phyloP scores from a whole-genome alignment of 805 yeast genomes.

The Helenozyma baotianmanensis region DNA sequence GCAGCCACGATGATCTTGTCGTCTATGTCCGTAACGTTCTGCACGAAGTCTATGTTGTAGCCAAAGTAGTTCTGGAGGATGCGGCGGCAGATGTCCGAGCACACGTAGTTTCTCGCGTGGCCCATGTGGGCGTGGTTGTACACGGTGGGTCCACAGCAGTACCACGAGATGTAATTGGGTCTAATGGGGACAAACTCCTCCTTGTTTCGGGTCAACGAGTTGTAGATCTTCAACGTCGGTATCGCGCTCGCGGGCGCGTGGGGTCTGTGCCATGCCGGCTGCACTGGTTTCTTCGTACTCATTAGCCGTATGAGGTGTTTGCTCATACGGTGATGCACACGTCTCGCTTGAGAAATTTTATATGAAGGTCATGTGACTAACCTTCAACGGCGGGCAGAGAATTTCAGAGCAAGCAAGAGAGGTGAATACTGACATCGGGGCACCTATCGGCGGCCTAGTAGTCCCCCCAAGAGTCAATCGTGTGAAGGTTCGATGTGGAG shows the following conservation, averaged over 20 bases:
- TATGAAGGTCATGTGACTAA: constrained; percentile 2
- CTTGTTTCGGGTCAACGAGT: constrained; percentile 78
- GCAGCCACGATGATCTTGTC: constrained; percentile 95
- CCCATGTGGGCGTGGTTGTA: constrained; percentile 97
- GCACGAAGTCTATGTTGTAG: constrained; percentile 81
- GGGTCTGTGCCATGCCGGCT: constrained; percentile 35
- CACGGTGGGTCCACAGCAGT: constrained; percentile 98
- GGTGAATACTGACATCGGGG: background rate
- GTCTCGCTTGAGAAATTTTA: background rate
- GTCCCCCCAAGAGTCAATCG: too few relatives aligned
- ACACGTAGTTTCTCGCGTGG: constrained; percentile 94
- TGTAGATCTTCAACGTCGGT: constrained; percentile 58
- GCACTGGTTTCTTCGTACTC: constrained; percentile 29
- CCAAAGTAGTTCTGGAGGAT: constrained; percentile 88
- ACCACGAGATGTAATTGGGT: constrained; percentile 78
- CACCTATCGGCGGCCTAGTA: background rate
- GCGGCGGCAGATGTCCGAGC: constrained; percentile 89
- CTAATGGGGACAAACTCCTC: constrained; percentile 69
- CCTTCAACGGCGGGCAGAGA: background rate
- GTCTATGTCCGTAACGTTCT: constrained; percentile 97
- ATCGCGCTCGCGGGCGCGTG: constrained; percentile 11
- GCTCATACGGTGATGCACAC: constrained; percentile 2
- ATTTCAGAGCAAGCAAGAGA: background rate
- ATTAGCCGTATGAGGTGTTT: constrained; percentile 9
- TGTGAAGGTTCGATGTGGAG: too few relatives aligned